phyloP scores from a whole-genome alignment of 805 yeast genomes.

The Saturnispora zaruensis region DNA sequence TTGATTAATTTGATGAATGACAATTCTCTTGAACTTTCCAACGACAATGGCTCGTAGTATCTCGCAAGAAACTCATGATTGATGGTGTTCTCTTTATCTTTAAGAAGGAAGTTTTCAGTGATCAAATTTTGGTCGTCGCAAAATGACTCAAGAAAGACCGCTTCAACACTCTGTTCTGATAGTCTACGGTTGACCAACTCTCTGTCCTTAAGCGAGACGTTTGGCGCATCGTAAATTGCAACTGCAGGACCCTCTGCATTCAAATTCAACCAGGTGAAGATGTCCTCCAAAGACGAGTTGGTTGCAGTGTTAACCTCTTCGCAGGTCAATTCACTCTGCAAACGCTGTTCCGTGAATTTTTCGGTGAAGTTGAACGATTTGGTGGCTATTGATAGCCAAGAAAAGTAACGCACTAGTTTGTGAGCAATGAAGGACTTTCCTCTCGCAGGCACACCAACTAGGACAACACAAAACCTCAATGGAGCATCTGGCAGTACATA shows the following conservation, averaged over 20 bases:
- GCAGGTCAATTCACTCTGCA: conserved; percentile 53
- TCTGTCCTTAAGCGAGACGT: conserved; percentile 70
- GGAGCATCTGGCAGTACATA: conserved; percentile 53
- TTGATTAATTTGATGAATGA: conserved; percentile 85
- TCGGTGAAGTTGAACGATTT: conserved; percentile 85
- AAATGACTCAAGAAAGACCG: conserved; percentile 87
- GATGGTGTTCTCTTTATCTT: conserved; percentile 76
- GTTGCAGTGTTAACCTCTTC: conserved; percentile 59
- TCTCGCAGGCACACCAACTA: conserved; percentile 85
- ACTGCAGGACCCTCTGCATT: conserved; percentile 70
- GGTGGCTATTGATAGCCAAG: conserved; percentile 85
- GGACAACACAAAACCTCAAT: conserved; percentile 73
- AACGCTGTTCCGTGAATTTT: conserved; percentile 57
- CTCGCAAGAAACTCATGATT: conserved; percentile 59
- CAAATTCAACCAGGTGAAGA: conserved; percentile 65
- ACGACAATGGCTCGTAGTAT: conserved; percentile 68
- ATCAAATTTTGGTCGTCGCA: conserved; percentile 78
- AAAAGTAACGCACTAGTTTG: conserved; percentile 82
- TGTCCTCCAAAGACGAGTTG: conserved; percentile 38
- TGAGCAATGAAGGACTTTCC: conserved; percentile 94
- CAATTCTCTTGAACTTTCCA: conserved; percentile 47
- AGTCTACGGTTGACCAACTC: conserved; percentile 47
- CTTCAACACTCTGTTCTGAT: conserved; percentile 62
- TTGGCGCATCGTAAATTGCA: conserved; percentile 91
- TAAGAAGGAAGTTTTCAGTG: conserved; percentile 53